phyloP scores from a whole-genome alignment of 2,329 filamentous ascomycete genomes.

The Fusarium begoniae region DNA sequence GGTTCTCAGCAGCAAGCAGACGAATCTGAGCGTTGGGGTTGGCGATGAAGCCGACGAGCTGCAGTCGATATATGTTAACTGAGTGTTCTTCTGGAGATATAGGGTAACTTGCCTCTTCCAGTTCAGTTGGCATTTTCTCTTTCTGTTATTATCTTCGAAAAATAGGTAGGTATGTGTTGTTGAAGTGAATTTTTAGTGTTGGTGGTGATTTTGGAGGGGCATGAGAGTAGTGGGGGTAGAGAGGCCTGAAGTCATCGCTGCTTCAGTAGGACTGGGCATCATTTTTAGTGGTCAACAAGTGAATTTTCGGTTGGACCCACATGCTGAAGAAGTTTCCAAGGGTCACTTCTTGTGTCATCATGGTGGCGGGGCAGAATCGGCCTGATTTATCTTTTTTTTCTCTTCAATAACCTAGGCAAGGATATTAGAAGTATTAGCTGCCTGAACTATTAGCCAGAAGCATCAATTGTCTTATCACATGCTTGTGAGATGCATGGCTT shows the following conservation, averaged over 20 bases:
- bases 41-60: slow-evolving; percentile 94
- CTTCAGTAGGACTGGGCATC: slow-evolving; percentile 36
- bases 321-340: slow-evolving; percentile 36
- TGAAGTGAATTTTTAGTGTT: slow-evolving; percentile 31
- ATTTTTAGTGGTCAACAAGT: slow-evolving; percentile 30
- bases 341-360: slow-evolving; percentile 32
- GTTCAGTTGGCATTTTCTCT: slow-evolving; percentile 72
- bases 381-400: slow-evolving; percentile 9
- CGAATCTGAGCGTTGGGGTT: slow-evolving; percentile 92
- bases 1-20: slow-evolving; percentile 83
- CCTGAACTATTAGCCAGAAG: not conserved
- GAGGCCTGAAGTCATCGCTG: slow-evolving; percentile 44
- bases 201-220: slow-evolving; percentile 42
- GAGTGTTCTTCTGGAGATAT: accelerated
- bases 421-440: not conserved
- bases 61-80: slow-evolving; percentile 19
- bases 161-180: not conserved
- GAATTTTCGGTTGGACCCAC: slow-evolving; percentile 42
- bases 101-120: slow-evolving; percentile 68
- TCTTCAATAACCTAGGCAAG: not conserved
- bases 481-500: not conserved
- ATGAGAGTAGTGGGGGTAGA: slow-evolving; percentile 39
- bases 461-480: not conserved
- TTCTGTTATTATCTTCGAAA: not conserved
- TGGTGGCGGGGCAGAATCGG: slow-evolving; percentile 35